Conservation (phyloP, 768 basidiomycete species). For the Mycena floridula region DNA sequence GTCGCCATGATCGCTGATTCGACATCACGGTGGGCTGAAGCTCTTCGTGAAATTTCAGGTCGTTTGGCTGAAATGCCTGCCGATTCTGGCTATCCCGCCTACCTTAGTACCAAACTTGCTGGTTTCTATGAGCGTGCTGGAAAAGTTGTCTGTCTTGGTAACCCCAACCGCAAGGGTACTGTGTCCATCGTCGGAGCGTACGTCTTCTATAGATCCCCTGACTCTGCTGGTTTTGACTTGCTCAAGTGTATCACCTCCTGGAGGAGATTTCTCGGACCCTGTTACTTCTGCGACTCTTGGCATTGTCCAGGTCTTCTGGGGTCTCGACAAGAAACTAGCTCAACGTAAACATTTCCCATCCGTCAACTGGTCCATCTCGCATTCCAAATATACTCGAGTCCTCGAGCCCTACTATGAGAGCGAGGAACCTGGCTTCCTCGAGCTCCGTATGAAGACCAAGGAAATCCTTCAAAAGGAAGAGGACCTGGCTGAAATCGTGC, state of each 20-base stretch:
- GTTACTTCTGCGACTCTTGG: constrained; percentile 96
- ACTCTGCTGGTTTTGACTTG: constrained; percentile 3
- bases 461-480: constrained; percentile 99
- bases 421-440: constrained; percentile 91
- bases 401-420: constrained; percentile 90
- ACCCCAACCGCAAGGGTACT: constrained; percentile 81
- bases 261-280: constrained; percentile 98
- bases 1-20: constrained; percentile 99
- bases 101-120: constrained; percentile 91
- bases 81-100: constrained; percentile 98
- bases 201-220: constrained; percentile 42
- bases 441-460: constrained; percentile 86
- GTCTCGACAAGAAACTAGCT: constrained; percentile 97
- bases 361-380: constrained; percentile 99
- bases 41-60: constrained; percentile 97
- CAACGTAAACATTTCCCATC: constrained; percentile 99
- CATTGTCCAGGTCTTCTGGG: constrained; percentile 99
- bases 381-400: constrained; percentile 96
- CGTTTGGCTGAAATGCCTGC: constrained; percentile 99
- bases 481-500: constrained; percentile 97
- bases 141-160: constrained; percentile 89
- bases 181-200: constrained; percentile 99
- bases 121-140: constrained; percentile 99
- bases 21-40: constrained; percentile 98
- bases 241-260: constrained; percentile 92